phyloP scores from a whole-genome alignment of 352 stramenopile genomes.

The Globisporangium polare region DNA sequence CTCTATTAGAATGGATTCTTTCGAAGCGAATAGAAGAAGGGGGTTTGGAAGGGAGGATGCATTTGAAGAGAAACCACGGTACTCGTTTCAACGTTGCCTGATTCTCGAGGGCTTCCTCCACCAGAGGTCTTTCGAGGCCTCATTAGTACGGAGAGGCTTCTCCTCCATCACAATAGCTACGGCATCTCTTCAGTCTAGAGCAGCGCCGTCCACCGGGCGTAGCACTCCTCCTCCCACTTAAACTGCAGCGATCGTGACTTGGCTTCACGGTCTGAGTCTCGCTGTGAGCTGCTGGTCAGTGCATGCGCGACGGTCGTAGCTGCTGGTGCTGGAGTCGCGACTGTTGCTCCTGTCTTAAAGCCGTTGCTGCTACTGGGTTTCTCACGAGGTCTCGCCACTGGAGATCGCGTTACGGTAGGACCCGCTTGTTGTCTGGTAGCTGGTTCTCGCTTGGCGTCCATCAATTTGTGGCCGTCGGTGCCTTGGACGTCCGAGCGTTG shows the following conservation, averaged over 20 bases:
- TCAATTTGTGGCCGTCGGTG: not conserved
- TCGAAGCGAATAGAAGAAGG: too few relatives aligned
- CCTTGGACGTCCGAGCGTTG: not conserved
- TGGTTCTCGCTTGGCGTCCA: not conserved
- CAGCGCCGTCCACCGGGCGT: slow-evolving; percentile 27
- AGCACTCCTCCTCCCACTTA: slow-evolving; percentile 18
- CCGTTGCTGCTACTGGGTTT: not conserved
- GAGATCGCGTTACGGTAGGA: not conserved
- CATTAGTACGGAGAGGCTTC: too few relatives aligned
- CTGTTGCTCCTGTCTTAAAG: not conserved
- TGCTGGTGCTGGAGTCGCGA: not conserved
- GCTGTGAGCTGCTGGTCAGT: not conserved
- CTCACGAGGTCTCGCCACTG: not conserved
- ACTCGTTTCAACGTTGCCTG: too few relatives aligned
- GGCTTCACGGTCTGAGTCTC: not conserved
- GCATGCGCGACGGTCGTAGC: not conserved
- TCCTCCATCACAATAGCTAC: too few relatives aligned
- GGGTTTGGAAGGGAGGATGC: too few relatives aligned
- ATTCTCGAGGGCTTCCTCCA: too few relatives aligned
- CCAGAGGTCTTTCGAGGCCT: not conserved
- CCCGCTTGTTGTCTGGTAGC: not conserved
- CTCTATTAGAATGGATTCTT: too few relatives aligned
- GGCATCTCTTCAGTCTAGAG: slow-evolving; percentile 20
- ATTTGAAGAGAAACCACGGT: too few relatives aligned
- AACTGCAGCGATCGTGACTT: not conserved